Base-by-base conservation (phyloP, 106 monocot genomes). In the Phalaenopsis equestris region DNA sequence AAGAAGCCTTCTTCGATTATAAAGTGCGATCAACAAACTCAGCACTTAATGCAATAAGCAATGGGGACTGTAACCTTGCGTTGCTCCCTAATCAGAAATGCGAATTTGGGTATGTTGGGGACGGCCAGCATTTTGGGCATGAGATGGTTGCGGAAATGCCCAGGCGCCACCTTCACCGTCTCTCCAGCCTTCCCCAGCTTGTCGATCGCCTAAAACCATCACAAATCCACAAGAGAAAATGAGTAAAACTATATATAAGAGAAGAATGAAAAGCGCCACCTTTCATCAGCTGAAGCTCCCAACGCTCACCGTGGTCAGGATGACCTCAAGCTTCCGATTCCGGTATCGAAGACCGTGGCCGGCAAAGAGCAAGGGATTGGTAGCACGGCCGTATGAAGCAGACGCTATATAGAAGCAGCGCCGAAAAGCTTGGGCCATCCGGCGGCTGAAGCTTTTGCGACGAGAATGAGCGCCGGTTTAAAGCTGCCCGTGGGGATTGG, bases 101-200 rank as follows among this genome's bases (percentile, higher is more conserved):
- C 89, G 49, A 83, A 97, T 83, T 92, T 97, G 11, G 89, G 85
- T 77, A 97, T 86, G 78, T 97, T 94, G 38, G 97, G 97, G 17
- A 96, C 92, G 10, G 96, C 96, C 10, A 97, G 89, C 65, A 98
- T 77, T 82, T 94, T 98, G 75, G 97, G 97, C 97, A 98, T 98
- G 45, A 98, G 85, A 76, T 92, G 89, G 86, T 94, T 98, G 48
- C 97, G 87, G 77, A 98, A 98, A 83, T 92, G 83, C 61, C 97
- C 97, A 1, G 94, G 94, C 15, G 97, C 97, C 73, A 98, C 97
- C 68, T 87, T 88, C 81, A 94, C 97, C 52, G 88, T 91, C 81
- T 98, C 97, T 68, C 97, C 97, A 24, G 90, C 90, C 80, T 85
- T 90, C 12, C 92, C 94, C 41, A 98, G 81, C 79, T 94, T 92